Evolutionary conservation across 2,329 filamentous ascomycete species (phyloP), one percentile per base, ranked within the genome.

Genomic region (Colletotrichum caudatum): DNA sequence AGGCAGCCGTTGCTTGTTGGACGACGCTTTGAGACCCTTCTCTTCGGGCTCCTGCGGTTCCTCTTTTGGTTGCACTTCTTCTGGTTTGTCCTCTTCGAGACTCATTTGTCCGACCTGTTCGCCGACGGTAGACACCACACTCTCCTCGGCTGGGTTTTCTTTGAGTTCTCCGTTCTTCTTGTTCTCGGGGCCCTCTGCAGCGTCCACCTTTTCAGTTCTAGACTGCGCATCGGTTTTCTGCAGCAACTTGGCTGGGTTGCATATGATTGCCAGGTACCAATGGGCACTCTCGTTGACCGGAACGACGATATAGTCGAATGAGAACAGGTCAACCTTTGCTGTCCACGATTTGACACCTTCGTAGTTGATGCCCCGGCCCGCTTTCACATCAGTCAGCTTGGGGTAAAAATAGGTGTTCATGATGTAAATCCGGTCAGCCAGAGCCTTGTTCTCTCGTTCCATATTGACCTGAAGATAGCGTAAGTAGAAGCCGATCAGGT

Each of bases 241-340:
- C 9, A 89, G 77, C 29, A 96, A 85, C 63, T 87, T 90, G 4
- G 90, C 88, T 2, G 95, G 87, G 77, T 99, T 97, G 87, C 94
- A 97, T 64, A 99, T 95, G 67, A 99, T 95, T 18, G 94, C 94
- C 74, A 98, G 84, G 81, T 96, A 98, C 96, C 97, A 99, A 80
- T 99, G 96, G 1, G 86, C 83, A 75, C 90, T 85, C 78, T 98
- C 93, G 76, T 97, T 97, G 79, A 99, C 94, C 0, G 96, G 96
- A 8, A 99, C 92, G 14, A 98, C 87, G 70, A 98, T 91, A 79
- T 95, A 98, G 78, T 97, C 94, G 76, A 93, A 94, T 7, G 86
- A 88, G 77, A 98, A 93, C 11, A 99, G 82, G 78, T 99, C 93
- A 29, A 95, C 87, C 75, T 91, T 94, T 44, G 92, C 87, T 0